Evolutionary conservation across 495 filamentous ascomycete genomes (phyloP).

Genomic region (Penicillium verhagenii): DNA sequence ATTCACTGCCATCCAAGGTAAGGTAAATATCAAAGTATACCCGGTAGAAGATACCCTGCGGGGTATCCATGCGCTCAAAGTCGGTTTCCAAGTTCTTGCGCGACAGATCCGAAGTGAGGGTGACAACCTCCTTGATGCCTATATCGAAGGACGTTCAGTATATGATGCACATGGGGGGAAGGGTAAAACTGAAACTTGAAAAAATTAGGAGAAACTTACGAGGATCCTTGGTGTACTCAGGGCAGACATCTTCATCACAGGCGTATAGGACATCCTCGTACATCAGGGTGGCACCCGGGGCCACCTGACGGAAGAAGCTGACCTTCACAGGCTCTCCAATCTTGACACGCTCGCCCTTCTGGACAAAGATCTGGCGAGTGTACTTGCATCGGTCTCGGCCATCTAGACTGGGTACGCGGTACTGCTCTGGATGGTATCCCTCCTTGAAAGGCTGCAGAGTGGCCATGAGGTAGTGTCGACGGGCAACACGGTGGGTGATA

Average conservation of each 20-base stretch:
- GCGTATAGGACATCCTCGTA: slow-evolving; percentile 99
- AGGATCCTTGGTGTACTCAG: slow-evolving; percentile 98
- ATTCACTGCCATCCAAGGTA: slow-evolving; percentile 94
- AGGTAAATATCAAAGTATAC: slow-evolving; percentile 82
- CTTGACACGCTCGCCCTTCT: slow-evolving; percentile 98
- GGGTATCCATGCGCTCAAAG: slow-evolving; percentile 99
- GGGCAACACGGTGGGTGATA: slow-evolving; percentile 95
- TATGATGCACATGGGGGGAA: background rate
- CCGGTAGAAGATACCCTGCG: slow-evolving; percentile 96
- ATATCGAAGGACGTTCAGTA: slow-evolving; percentile 1
- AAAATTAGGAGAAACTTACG: slow-evolving; percentile 59
- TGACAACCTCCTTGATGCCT: slow-evolving; percentile 99
- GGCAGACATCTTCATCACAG: slow-evolving; percentile 96
- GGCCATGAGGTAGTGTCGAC: slow-evolving; percentile 98
- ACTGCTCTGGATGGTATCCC: slow-evolving; percentile 96
- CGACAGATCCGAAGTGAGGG: slow-evolving; percentile 92
- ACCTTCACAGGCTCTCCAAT: slow-evolving; percentile 99
- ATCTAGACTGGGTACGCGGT: slow-evolving; percentile 93
- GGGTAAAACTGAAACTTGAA: background rate
- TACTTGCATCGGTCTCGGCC: slow-evolving; percentile 99
- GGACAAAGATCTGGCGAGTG: slow-evolving; percentile 96
- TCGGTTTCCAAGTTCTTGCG: slow-evolving; percentile 99
- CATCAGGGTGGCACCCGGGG: slow-evolving; percentile 96
- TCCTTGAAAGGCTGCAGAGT: slow-evolving; percentile 98
- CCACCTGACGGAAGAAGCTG: slow-evolving; percentile 96